A percentile compares a stretch with the other conserved stretches of the same genome.
Evolutionary conservation across 805 yeast genomes (phyloP).

Genomic region (Cyberlindnera euphorbiae): DNA sequence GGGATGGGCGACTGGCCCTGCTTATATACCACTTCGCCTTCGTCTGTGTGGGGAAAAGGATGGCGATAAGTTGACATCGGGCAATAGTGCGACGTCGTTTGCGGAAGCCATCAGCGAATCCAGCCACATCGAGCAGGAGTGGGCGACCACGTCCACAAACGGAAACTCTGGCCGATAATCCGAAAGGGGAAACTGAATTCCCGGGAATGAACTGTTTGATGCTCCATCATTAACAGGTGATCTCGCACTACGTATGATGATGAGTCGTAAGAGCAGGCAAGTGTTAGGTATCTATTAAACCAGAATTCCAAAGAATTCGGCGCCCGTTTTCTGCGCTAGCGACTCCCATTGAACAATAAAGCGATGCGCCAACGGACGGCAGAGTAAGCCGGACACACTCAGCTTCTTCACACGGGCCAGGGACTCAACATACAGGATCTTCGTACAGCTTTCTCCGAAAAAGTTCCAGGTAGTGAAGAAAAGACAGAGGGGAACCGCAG

Average conservation of each 20-base stretch:
- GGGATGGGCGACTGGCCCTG: too few relatives aligned
- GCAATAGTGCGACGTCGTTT: too few relatives aligned
- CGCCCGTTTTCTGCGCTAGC: conserved; percentile 47
- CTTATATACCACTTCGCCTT: too few relatives aligned
- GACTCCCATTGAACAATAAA: conserved; percentile 89
- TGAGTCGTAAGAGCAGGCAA: too few relatives aligned
- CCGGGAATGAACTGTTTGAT: too few relatives aligned
- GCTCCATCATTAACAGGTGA: too few relatives aligned
- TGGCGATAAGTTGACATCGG: too few relatives aligned
- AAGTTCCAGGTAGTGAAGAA: conserved; percentile 47
- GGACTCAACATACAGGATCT: conserved; percentile 78
- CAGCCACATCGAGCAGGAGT: too few relatives aligned
- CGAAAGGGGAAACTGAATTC: neutral
- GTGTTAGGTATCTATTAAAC: conserved; percentile 36
- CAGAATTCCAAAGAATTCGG: conserved; percentile 75
- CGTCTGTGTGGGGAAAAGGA: neutral
- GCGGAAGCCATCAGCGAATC: neutral
- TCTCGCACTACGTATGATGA: too few relatives aligned
- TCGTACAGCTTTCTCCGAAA: conserved; percentile 42
- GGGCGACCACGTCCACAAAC: too few relatives aligned
- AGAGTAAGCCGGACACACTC: conserved; percentile 70
- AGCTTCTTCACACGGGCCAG: conserved; percentile 74
- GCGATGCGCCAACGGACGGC: conserved; percentile 68
- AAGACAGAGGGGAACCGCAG: conserved; percentile 65
- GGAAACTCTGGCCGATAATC: conserved; percentile 1